A percentile compares a stretch with the other conserved stretches of the same genome.
Evolutionary conservation across 1,284 basidiomycete genomes (phyloP).

Genomic region (Cyathus olla): DNA sequence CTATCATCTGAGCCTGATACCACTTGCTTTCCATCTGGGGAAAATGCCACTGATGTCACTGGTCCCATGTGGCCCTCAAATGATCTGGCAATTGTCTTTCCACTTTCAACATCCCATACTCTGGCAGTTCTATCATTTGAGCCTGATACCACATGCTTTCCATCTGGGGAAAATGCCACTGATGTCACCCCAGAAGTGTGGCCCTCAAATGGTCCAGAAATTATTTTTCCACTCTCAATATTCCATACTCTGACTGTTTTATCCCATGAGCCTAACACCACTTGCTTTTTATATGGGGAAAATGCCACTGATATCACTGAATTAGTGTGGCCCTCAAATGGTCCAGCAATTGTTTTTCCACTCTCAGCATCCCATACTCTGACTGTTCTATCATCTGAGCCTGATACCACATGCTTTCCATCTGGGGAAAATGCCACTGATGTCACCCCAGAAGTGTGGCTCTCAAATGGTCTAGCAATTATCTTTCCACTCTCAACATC

Average conservation of each 20-base stretch:
- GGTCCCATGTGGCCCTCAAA: not conserved
- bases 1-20: too few relatives aligned
- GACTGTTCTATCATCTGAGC: not conserved
- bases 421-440: not conserved
- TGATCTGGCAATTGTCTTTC: not conserved
- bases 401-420: not conserved
- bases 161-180: not conserved
- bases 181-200: not conserved
- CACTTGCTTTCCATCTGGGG: not conserved
- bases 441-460: not conserved
- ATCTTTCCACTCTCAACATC: not conserved
- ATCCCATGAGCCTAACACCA: not conserved
- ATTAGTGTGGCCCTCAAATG: not conserved
- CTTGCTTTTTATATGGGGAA: not conserved
- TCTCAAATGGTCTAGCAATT: not conserved
- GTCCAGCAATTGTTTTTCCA: not conserved
- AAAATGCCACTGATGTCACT: not conserved
- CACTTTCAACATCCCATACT: not conserved
- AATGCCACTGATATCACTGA: not conserved
- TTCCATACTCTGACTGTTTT: not conserved
- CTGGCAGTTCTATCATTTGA: not conserved
- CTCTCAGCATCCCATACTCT: not conserved
- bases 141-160: not conserved
- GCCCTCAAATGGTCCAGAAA: not conserved
- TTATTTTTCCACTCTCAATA: not conserved